These are phyloP conservation scores for Cryptosporidium canis DNA, from an alignment of 169 alveolate genomes.

Conservation along the genomic window DNA sequence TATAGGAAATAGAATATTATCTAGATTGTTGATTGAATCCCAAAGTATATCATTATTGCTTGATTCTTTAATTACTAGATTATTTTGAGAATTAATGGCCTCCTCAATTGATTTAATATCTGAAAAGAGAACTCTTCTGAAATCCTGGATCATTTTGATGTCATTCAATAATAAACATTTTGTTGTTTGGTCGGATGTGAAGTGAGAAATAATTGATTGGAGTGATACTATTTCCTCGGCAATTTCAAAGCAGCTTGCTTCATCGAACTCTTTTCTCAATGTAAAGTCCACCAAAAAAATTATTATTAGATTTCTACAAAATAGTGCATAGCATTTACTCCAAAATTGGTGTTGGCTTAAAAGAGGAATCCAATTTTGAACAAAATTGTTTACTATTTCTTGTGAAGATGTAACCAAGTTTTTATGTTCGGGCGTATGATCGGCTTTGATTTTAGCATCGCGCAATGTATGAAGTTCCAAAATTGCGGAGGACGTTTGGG, in stretches of 20 bases:
- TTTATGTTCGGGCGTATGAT: background rate
- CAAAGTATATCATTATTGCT: background rate
- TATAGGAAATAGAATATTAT: background rate
- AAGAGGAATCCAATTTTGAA: slow-evolving; percentile 39
- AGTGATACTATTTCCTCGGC: slow-evolving; percentile 44
- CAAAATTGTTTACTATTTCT: slow-evolving; percentile 2
- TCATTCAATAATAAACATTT: slow-evolving; percentile 3
- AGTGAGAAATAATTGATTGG: slow-evolving; percentile 47
- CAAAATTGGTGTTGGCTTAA: background rate
- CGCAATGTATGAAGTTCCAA: background rate
- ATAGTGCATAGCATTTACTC: slow-evolving; percentile 30
- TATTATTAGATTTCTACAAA: slow-evolving; percentile 25
- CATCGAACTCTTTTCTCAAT: slow-evolving; percentile 1
- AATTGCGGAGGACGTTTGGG: background rate
- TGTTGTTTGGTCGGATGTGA: background rate
- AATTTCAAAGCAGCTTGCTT: slow-evolving; percentile 28
- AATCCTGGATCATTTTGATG: slow-evolving; percentile 45
- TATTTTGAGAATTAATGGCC: background rate
- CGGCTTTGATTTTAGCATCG: background rate
- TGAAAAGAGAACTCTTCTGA: slow-evolving; percentile 63
- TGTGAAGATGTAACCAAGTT: slow-evolving; percentile 3
- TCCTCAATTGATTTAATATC: slow-evolving; percentile 20
- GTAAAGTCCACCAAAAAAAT: slow-evolving; percentile 34
- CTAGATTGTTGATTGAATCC: background rate
- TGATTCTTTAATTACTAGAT: background rate